Evolutionary conservation across 2,329 filamentous ascomycete genomes (phyloP).

Genomic region (Pseudogymnoascus sp.): DNA sequence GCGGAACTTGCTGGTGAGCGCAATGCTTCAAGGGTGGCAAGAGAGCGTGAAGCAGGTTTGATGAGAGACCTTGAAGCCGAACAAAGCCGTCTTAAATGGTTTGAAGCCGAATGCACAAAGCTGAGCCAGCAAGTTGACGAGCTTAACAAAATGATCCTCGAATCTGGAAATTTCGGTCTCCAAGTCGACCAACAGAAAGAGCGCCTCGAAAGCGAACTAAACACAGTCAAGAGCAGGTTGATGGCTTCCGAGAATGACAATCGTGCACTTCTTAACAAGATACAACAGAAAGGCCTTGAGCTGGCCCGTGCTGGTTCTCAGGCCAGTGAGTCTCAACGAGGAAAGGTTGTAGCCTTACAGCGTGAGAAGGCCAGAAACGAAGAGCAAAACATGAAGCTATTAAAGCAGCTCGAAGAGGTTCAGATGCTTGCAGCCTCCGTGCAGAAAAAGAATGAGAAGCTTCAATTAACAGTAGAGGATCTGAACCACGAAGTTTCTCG

Average conservation of each 20-base stretch:
- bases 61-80: constrained; percentile 74
- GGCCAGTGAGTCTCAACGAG: constrained; percentile 73
- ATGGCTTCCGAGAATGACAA: constrained; percentile 95
- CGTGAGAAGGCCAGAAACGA: constrained; percentile 76
- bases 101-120: constrained; percentile 69
- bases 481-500: constrained; percentile 84
- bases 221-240: constrained; percentile 82
- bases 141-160: constrained; percentile 77
- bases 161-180: constrained; percentile 80
- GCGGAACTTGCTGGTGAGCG: constrained; percentile 76
- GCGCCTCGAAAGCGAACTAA: constrained; percentile 80
- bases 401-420: constrained; percentile 76
- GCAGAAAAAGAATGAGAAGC: constrained; percentile 91
- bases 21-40: constrained; percentile 66
- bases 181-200: constrained; percentile 93
- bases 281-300: constrained; percentile 94
- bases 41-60: constrained; percentile 71
- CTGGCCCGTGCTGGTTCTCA: constrained; percentile 85
- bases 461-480: constrained; percentile 81
- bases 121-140: constrained; percentile 75
- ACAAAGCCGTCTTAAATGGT: constrained; percentile 65
- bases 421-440: constrained; percentile 75
- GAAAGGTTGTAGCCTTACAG: constrained; percentile 67
- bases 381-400: constrained; percentile 71
- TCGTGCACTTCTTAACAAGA: constrained; percentile 85